Percentiles rank a stretch among this genome's conserved stretches.
phyloP scores from a whole-genome alignment of 331 rosid species.

The Phaseolus coccineus region DNA sequence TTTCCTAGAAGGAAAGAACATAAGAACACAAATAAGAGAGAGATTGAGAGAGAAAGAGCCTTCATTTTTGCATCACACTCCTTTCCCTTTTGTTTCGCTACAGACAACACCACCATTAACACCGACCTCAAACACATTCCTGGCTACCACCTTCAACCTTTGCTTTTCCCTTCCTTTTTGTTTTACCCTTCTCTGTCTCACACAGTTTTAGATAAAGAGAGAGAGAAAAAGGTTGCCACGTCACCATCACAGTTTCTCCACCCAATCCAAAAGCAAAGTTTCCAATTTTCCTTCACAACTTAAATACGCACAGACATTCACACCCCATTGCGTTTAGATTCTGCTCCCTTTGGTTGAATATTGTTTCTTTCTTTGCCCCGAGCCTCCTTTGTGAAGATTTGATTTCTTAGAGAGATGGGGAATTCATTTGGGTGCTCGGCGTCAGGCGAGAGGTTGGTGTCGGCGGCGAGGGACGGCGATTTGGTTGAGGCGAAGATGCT shows the following conservation, averaged over 20 bases:
- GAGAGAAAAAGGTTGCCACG: slow-evolving; percentile 41
- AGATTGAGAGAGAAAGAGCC: neutral
- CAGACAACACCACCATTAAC: slow-evolving; percentile 8
- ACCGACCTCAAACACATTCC: slow-evolving; percentile 27
- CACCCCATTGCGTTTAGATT: slow-evolving; percentile 42
- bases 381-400: neutral
- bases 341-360: neutral
- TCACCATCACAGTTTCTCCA: slow-evolving; percentile 45
- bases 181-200: slow-evolving; percentile 4
- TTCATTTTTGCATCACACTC: neutral
- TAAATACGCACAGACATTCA: neutral
- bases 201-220: neutral
- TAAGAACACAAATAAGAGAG: neutral
- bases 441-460: slow-evolving; percentile 93
- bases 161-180: neutral
- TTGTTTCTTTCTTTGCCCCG: neutral
- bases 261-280: slow-evolving; percentile 39
- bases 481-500: slow-evolving; percentile 95
- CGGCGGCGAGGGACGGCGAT: slow-evolving; percentile 99
- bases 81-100: neutral
- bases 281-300: slow-evolving; percentile 14
- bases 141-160: slow-evolving; percentile 8
- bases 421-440: slow-evolving; percentile 99
- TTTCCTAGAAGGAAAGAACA: slow-evolving; percentile 34
- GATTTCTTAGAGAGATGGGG: slow-evolving; percentile 63